Percentiles rank a stretch among this genome's conserved stretches.
These are phyloP conservation scores for Trichoderma endophyticum DNA, from an alignment of 2,329 filamentous ascomycete species.

Conservation along the genomic window DNA sequence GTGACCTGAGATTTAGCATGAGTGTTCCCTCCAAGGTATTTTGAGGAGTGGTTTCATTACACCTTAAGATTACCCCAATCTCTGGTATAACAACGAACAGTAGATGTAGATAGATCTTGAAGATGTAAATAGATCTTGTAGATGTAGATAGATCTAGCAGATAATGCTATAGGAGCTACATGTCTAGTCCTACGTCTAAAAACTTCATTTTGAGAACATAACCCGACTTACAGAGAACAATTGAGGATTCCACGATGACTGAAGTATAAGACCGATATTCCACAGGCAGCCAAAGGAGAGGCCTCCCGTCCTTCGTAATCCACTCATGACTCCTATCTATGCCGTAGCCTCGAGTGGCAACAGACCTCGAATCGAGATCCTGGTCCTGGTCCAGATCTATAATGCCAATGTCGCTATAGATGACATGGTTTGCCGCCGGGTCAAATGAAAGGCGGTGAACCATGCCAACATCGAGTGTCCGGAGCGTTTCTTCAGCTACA, in stretches of 20 bases:
- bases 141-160: no score
- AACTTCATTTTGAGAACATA: conserved; percentile 20
- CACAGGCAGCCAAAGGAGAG: conserved; percentile 21
- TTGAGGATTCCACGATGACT: background rate
- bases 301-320: conserved; percentile 19
- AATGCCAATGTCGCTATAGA: conserved; percentile 2
- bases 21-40: no score
- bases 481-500: background rate
- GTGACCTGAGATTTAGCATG: background rate
- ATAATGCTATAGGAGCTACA: background rate
- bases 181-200: no score
- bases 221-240: background rate
- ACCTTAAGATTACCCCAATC: no score
- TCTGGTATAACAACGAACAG: no score
- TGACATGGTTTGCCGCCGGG: background rate
- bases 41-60: no score
- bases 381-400: background rate
- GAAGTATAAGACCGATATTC: conserved; percentile 4
- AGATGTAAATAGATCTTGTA: background rate
- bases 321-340: background rate
- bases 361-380: background rate
- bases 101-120: background rate
- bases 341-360: background rate
- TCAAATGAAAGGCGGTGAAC: background rate
- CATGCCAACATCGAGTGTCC: background rate